Percentiles rank a stretch among this genome's conserved stretches.
Conservation (phyloP, 2,329 filamentous ascomycete genomes). For the Penicillium olsonii region DNA sequence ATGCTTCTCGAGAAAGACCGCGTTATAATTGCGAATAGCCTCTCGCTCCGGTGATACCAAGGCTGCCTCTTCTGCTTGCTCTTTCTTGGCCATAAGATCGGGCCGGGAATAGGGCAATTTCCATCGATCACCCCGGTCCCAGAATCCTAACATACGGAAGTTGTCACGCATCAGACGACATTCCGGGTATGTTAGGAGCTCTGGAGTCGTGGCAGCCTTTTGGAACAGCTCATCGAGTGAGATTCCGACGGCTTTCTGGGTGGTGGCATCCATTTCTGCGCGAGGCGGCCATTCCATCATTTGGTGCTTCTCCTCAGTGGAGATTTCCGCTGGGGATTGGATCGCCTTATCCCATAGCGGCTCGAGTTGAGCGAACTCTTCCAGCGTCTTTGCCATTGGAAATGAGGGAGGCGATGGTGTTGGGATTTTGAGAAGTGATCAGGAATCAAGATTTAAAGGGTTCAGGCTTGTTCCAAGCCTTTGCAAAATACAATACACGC, state of each 20-base stretch:
- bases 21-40: background rate
- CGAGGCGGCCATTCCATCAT: conserved; percentile 12
- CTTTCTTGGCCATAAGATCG: background rate
- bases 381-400: no score
- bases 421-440: no score
- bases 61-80: background rate
- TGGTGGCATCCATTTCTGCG: conserved; percentile 10
- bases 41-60: background rate
- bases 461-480: no score
- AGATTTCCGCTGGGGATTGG: conserved; percentile 6
- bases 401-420: no score
- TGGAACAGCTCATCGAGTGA: conserved; percentile 8
- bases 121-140: background rate
- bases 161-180: conserved; percentile 4
- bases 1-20: background rate
- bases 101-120: background rate
- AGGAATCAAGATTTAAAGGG: no score
- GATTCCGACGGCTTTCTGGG: conserved; percentile 3
- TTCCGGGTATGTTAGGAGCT: conserved; percentile 8
- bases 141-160: conserved; percentile 4
- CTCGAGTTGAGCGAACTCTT: conserved; percentile 13
- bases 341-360: conserved; percentile 16
- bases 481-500: no score
- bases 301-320: conserved; percentile 13
- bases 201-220: conserved; percentile 5